These are phyloP conservation scores for Cladosporium sp. DNA, from an alignment of 2,329 filamentous ascomycete species.

Conservation along the genomic window DNA sequence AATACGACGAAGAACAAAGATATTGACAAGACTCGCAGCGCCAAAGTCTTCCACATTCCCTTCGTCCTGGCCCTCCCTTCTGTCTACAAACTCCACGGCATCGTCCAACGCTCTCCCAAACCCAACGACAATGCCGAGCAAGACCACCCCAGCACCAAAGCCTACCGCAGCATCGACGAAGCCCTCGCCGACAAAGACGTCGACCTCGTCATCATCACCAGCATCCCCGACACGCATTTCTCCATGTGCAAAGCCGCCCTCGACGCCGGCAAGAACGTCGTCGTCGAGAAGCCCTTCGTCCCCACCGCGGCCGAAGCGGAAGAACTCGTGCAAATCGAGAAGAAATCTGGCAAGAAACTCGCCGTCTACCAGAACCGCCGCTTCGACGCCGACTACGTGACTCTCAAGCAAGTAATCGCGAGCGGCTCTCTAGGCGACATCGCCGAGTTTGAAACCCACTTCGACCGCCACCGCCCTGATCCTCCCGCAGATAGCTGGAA, in stretches of 20 bases:
- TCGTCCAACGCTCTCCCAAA: conserved; percentile 70
- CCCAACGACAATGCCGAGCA: conserved; percentile 61
- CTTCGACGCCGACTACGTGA: conserved; percentile 74
- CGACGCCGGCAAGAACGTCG: conserved; percentile 68
- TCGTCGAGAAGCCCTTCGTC: conserved; percentile 81
- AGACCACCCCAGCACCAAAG: conserved; percentile 62
- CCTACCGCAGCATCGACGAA: conserved; percentile 59
- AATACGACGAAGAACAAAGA: neutral
- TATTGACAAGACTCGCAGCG: conserved; percentile 27
- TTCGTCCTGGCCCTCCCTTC: conserved; percentile 61
- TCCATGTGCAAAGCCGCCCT: conserved; percentile 61
- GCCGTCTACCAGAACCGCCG: conserved; percentile 59
- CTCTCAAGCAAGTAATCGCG: conserved; percentile 59
- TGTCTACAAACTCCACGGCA: conserved; percentile 64
- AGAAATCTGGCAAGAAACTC: conserved; percentile 36
- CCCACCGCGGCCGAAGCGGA: conserved; percentile 65
- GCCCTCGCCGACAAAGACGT: conserved; percentile 63
- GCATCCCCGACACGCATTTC: conserved; percentile 68
- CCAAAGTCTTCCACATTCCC: conserved; percentile 82
- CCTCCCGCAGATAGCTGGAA: conserved; percentile 58
- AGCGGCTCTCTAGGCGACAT: conserved; percentile 63
- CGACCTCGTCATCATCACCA: conserved; percentile 67
- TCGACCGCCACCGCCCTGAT: conserved; percentile 66
- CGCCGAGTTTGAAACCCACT: conserved; percentile 75
- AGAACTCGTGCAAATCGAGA: conserved; percentile 47